Evolutionary conservation across 768 basidiomycete species (phyloP).

Genomic region (Panellus pusillus): DNA sequence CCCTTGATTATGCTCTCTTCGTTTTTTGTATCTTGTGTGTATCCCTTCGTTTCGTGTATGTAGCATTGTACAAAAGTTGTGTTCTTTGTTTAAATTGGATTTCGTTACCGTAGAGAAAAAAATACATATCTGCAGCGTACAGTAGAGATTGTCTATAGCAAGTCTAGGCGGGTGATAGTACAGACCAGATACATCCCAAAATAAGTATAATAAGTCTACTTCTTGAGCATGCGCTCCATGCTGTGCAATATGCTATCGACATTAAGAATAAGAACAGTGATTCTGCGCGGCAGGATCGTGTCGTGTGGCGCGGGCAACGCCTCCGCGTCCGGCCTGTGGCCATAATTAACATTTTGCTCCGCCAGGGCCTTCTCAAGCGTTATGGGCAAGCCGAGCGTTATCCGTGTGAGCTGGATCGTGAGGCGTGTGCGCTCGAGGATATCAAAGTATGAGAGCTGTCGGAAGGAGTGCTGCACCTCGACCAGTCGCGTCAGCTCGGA

Average conservation of each 20-base stretch:
- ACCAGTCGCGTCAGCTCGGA: constrained; percentile 74
- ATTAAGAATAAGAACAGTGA: constrained; percentile 60
- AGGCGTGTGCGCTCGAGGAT: constrained; percentile 73
- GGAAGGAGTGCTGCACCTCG: constrained; percentile 77
- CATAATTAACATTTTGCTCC: constrained; percentile 37
- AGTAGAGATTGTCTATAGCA: too few relatives aligned
- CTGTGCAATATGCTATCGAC: constrained; percentile 63
- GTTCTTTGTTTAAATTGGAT: too few relatives aligned
- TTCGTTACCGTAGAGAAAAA: too few relatives aligned
- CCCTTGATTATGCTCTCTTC: constrained; percentile 2
- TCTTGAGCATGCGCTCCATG: constrained; percentile 59
- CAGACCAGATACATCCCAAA: background rate
- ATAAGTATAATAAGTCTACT: constrained; percentile 6
- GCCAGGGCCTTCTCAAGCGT: constrained; percentile 69
- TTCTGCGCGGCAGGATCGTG: constrained; percentile 52
- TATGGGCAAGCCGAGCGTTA: constrained; percentile 73
- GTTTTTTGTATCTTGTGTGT: background rate
- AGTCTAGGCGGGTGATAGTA: too few relatives aligned
- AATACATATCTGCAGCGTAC: too few relatives aligned
- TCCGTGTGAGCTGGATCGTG: constrained; percentile 74
- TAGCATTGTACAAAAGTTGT: constrained; percentile 1
- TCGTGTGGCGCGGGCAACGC: background rate
- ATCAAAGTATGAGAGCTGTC: constrained; percentile 75
- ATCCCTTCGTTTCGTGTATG: background rate
- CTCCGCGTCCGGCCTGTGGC: constrained; percentile 4